Conservation (phyloP, 768 basidiomycete species). For the Russula dissimulans region DNA sequence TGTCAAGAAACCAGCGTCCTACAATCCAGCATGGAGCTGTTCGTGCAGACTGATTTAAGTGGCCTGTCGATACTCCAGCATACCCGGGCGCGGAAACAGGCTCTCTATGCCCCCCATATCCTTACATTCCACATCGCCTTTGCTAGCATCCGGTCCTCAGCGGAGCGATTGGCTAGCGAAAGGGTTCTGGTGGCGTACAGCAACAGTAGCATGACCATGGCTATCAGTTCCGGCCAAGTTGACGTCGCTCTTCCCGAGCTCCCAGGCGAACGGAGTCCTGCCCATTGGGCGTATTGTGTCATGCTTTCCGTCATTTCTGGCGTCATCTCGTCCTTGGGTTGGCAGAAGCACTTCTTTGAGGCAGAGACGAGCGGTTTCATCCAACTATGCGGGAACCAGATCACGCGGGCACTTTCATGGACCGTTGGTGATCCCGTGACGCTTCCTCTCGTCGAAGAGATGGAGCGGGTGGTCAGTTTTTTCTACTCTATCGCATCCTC, state of each 20-base stretch:
- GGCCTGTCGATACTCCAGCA: conserved; percentile 60
- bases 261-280: conserved; percentile 67
- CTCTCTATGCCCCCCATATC: conserved; percentile 68
- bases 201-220: conserved; percentile 67
- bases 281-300: conserved; percentile 72
- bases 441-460: conserved; percentile 68
- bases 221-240: conserved; percentile 68
- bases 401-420: conserved; percentile 71
- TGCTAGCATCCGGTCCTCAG: conserved; percentile 63
- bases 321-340: conserved; percentile 52
- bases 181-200: conserved; percentile 76
- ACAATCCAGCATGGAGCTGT: conserved; percentile 62
- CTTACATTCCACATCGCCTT: conserved; percentile 83
- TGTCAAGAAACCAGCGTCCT: conserved; percentile 79
- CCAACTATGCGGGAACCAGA: conserved; percentile 76
- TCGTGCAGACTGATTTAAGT: conserved; percentile 56
- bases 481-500: conserved; percentile 67
- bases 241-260: conserved; percentile 58
- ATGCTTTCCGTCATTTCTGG: conserved; percentile 76
- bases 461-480: conserved; percentile 68
- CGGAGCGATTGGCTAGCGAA: conserved; percentile 78
- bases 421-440: conserved; percentile 72
- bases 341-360: conserved; percentile 70
- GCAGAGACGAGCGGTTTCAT: conserved; percentile 80
- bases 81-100: conserved; percentile 51